Base-by-base conservation (phyloP, 2,329 filamentous ascomycete species). In the Fusarium tupiense region DNA sequence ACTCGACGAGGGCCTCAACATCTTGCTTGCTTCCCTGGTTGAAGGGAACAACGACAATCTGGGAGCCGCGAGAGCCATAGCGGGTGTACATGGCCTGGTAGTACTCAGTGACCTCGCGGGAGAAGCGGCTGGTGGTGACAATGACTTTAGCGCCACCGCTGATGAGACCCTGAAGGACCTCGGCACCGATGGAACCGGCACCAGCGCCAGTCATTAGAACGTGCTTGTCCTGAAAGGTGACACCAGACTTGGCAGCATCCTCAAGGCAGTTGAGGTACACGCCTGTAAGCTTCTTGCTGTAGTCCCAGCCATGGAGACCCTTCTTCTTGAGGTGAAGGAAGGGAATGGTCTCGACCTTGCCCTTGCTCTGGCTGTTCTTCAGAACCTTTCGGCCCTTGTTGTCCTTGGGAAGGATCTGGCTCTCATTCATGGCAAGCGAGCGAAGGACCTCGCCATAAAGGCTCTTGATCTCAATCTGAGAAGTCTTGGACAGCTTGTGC, bases 21-120 rank as follows among this genome's bases (percentile, higher is more conserved):
- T 99, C 96, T 83, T 98, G 96, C 86, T 98, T 97, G 87, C 96
- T 98, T 74, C 96, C 96, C 84, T 98, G 95, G 85, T 99, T 99
- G 90, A 99, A 99, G 57, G 97, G 96, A 63, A 98, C 97, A 63
- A 99, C 96, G 46, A 99, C 94, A 64, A 99, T 92, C 85, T 98
- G 95, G 66, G 96, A 98, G 74, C 96, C 96, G 75, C 94, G 93
- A 70, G 94, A 94, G 80, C 96, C 96, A 80, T 93, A 98, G 70
- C 95, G 93, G 72, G 95, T 93, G 84, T 99, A 99, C 93, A 99
- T 98, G 65, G 94, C 92, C 85, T 99, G 96, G 86, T 99, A 99
- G 87, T 98, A 99, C 86, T 99, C 96, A 11, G 96, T 99, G 65
- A 99, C 96, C 83, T 98, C 93, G 52, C 95, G 94, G 22, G 96